These are phyloP conservation scores for Talaromyces borbonicus DNA, from an alignment of 495 filamentous ascomycete species.

Conservation along the genomic window DNA sequence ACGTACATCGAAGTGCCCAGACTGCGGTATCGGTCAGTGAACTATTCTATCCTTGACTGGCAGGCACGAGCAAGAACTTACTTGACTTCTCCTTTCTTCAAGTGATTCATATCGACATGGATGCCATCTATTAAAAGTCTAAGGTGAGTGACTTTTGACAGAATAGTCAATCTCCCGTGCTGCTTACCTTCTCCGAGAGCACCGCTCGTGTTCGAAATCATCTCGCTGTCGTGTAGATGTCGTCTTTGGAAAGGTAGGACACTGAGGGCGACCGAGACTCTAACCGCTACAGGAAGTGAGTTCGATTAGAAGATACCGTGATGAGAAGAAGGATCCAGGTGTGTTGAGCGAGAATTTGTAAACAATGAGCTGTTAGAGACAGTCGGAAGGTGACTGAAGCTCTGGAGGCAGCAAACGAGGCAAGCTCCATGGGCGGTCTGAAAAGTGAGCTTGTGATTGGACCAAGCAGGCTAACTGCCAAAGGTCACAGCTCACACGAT, in stretches of 20 bases:
- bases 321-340: no score
- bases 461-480: neutral
- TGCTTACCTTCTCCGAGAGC: conserved; percentile 60
- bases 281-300: no score
- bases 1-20: conserved; percentile 96
- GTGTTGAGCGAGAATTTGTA: neutral
- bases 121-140: conserved; percentile 69
- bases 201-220: conserved; percentile 42
- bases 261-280: no score
- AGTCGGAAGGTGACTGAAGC: conserved; percentile 1
- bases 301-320: no score
- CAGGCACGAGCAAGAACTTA: conserved; percentile 37
- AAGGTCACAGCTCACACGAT: neutral
- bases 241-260: neutral
- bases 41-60: conserved; percentile 18
- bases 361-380: neutral
- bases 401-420: conserved; percentile 7
- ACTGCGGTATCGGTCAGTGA: conserved; percentile 34
- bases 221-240: neutral
- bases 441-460: conserved; percentile 1
- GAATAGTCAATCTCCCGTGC: conserved; percentile 9
- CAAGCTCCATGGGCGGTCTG: conserved; percentile 3
- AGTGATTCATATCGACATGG: conserved; percentile 93
- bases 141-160: conserved; percentile 15
- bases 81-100: conserved; percentile 89